Base-by-base conservation (phyloP, 192 early-diverging fungal genomes). In the Lunasporangiospora selenospora region DNA sequence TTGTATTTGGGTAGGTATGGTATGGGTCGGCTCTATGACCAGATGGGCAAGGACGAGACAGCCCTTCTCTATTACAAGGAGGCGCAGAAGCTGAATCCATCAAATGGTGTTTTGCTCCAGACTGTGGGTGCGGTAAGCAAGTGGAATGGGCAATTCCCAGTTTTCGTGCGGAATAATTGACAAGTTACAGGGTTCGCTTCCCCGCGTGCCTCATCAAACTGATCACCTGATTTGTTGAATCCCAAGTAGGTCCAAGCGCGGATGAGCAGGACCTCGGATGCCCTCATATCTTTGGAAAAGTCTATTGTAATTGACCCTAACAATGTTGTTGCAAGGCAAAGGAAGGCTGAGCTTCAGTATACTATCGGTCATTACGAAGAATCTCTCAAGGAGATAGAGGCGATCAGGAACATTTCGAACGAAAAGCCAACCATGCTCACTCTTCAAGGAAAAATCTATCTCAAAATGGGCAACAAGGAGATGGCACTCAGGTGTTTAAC, bases 21-120 rank as follows among this genome's bases (percentile, higher is more conserved):
- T 4, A 63, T 98, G 58, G 94, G 90, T 2, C 69, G 83, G 52
- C 73, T 90, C 37, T 92, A 88, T 58, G 71, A 83, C 53, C 80
- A 85, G 9, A 82, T 90, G 49, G 93, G 91, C 24, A 92, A 95
- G 61, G 78, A 78, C 21, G 79, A 89, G 38, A 53, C 86, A 37
- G 89, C 94, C 6, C 88, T 89, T 53, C 87, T 86, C 45, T 85
- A 93, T 64, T 93, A 88, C 66, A 75, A 80, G 43, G 80, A 81
- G 1, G 94, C 95, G 0, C 55, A 92, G 37, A 70, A 80, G 6
- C 84, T 98, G 15, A 95, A 93, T 58, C 75, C 83, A 1, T 77
- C 83, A 38, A 94, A 90, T 55, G 83, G 89, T 6, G 79, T 94
- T 24, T 63, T 95, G 29, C 75, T 91, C 16, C 87, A 85, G 46